Conservation (phyloP, 1,139 yeast species). For the Pichia norvegensis region DNA sequence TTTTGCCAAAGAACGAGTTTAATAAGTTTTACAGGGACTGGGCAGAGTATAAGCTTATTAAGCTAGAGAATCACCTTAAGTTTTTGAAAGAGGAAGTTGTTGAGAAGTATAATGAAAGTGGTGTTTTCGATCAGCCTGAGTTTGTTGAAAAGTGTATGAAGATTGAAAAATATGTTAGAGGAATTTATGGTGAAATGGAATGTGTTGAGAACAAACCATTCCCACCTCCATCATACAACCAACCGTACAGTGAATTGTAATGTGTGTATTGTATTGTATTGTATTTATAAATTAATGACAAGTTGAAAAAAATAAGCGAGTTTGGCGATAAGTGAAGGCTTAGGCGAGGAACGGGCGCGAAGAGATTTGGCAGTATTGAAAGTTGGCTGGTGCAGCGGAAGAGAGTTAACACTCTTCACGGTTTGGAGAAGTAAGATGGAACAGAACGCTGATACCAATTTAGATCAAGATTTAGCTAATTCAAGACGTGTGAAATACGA, state of each 20-base stretch:
- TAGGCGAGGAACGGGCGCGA: background rate
- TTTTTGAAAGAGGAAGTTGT: constrained; percentile 23
- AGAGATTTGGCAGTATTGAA: too few relatives aligned
- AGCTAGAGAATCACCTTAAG: constrained; percentile 31
- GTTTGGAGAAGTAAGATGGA: background rate
- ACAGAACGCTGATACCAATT: constrained; percentile 32
- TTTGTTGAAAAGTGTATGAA: constrained; percentile 21
- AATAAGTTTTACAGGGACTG: constrained; percentile 32
- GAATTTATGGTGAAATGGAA: constrained; percentile 26
- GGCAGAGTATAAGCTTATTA: constrained; percentile 30
- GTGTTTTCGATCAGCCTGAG: constrained; percentile 23
- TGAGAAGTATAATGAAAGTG: constrained; percentile 16
- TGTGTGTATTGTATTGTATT: too few relatives aligned
- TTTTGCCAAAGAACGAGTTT: constrained; percentile 29
- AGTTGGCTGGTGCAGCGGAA: too few relatives aligned
- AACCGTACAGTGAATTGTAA: constrained; percentile 18
- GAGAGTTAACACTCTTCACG: too few relatives aligned
- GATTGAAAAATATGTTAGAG: constrained; percentile 23
- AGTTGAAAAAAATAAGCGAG: too few relatives aligned
- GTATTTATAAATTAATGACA: too few relatives aligned
- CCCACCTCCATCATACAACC: constrained; percentile 24
- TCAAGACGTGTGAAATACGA: constrained; percentile 45
- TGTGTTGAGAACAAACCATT: constrained; percentile 25
- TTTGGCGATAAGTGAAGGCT: too few relatives aligned
- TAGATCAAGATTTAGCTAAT: constrained; percentile 48